phyloP scores from a whole-genome alignment of 164 flowering plant genomes.

The Tetracentron sinense region DNA sequence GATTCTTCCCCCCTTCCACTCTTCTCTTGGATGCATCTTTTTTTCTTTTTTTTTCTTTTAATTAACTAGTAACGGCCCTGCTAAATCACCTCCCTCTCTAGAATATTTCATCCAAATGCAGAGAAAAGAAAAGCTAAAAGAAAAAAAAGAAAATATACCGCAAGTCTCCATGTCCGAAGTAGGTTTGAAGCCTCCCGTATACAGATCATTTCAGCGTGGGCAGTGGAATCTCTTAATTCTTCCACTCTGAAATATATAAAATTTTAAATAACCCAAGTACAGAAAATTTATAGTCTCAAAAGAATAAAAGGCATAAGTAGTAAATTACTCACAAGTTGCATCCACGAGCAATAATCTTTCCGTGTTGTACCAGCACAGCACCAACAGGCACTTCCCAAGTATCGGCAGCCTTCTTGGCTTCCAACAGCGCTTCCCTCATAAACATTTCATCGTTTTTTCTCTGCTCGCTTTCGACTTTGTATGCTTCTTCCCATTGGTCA shows the following conservation, averaged over 20 bases:
- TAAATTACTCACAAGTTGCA: slow-evolving; percentile 70
- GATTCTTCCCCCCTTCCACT: no score
- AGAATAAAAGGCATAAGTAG: not conserved
- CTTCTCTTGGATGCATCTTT: no score
- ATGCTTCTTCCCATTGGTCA: slow-evolving; percentile 98
- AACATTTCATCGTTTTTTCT: slow-evolving; percentile 74
- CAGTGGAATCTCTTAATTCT: slow-evolving; percentile 86
- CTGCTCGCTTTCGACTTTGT: slow-evolving; percentile 65
- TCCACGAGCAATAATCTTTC: slow-evolving; percentile 89
- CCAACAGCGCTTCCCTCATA: slow-evolving; percentile 88
- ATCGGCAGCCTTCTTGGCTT: slow-evolving; percentile 92
- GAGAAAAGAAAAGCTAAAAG: slow-evolving; percentile 2
- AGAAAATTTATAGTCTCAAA: not conserved
- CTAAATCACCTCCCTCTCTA: no score
- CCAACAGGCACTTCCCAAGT: slow-evolving; percentile 99
- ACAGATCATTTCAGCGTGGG: slow-evolving; percentile 96
- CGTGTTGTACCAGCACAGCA: slow-evolving; percentile 81
- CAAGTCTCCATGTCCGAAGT: slow-evolving; percentile 82
- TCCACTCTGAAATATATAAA: slow-evolving; percentile 63
- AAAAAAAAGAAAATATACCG: slow-evolving; percentile 39
- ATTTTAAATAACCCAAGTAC: not conserved
- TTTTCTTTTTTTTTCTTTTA: no score
- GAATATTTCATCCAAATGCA: slow-evolving; percentile 3
- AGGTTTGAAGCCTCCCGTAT: slow-evolving; percentile 83
- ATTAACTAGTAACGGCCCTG: no score